Conservation (phyloP, 192 early-diverging fungal species). For the Gamsiella multidivaricata region DNA sequence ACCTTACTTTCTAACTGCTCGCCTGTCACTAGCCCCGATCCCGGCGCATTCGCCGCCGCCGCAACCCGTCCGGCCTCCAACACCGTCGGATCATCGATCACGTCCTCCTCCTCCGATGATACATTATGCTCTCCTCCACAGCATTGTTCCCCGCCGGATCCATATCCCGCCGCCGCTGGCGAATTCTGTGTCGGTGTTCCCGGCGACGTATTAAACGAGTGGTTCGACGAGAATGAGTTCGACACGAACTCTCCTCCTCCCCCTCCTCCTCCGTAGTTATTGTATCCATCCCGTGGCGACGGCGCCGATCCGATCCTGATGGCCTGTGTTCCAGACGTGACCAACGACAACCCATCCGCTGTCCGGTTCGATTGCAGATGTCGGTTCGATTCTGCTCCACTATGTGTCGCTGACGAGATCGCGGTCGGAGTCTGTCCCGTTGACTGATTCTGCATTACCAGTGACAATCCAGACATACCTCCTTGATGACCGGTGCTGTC, state of each 20-base stretch:
- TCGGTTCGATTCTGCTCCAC: background rate
- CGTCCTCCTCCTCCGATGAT: slow-evolving; percentile 45
- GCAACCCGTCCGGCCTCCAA: slow-evolving; percentile 41
- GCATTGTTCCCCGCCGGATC: slow-evolving; percentile 36
- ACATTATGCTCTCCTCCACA: slow-evolving; percentile 14
- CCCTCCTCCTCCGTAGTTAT: background rate
- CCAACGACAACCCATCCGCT: slow-evolving; percentile 18
- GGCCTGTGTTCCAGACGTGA: slow-evolving; percentile 33
- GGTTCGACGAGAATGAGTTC: slow-evolving; percentile 44
- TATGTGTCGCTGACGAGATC: background rate
- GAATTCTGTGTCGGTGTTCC: slow-evolving; percentile 41
- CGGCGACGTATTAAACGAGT: slow-evolving; percentile 30
- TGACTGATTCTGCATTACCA: slow-evolving; percentile 34
- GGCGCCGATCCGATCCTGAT: slow-evolving; percentile 8
- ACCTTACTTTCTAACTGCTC: slow-evolving; percentile 62
- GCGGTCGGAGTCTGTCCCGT: slow-evolving; percentile 19
- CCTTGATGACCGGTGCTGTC: background rate
- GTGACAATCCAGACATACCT: slow-evolving; percentile 25
- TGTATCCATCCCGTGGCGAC: slow-evolving; percentile 10
- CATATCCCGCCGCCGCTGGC: slow-evolving; percentile 38
- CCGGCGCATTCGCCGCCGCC: slow-evolving; percentile 49
- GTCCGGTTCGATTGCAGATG: slow-evolving; percentile 1
- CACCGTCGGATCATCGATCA: slow-evolving; percentile 31
- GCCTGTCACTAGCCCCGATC: slow-evolving; percentile 38
- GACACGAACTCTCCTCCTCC: slow-evolving; percentile 7